Evolutionary conservation across 441 rosid species (phyloP).

Genomic region (Adansonia gregorii): DNA sequence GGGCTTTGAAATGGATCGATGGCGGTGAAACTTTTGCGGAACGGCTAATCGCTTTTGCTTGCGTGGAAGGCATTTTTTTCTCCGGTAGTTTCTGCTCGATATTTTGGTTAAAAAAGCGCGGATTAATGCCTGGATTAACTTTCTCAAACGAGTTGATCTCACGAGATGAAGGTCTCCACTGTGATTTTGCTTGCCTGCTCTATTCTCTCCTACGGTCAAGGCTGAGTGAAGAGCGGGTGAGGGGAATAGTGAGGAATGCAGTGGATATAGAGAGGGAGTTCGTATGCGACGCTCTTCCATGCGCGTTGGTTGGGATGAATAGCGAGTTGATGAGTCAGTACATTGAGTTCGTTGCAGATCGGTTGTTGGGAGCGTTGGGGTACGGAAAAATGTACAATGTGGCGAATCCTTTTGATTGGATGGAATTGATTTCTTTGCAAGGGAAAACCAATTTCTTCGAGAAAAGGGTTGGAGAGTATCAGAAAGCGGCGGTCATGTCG

Average conservation of each 20-base stretch:
- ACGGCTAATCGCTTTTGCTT: constrained; percentile 50
- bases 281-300: constrained; percentile 66
- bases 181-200: constrained; percentile 54
- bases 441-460: constrained; percentile 75
- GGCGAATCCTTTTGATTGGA: constrained; percentile 70
- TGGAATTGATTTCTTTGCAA: constrained; percentile 69
- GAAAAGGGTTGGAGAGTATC: constrained; percentile 71
- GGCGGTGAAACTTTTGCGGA: constrained; percentile 60
- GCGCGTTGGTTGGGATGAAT: constrained; percentile 74
- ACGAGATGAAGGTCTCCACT: constrained; percentile 59
- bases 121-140: constrained; percentile 56
- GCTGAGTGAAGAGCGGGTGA: constrained; percentile 52
- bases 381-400: constrained; percentile 53
- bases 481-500: constrained; percentile 69
- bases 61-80: constrained; percentile 65
- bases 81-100: constrained; percentile 57
- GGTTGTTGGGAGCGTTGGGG: constrained; percentile 62
- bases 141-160: constrained; percentile 63
- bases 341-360: constrained; percentile 71
- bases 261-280: constrained; percentile 73
- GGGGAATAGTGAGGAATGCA: constrained; percentile 49
- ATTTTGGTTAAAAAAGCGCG: constrained; percentile 61
- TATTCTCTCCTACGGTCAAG: constrained; percentile 38
- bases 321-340: constrained; percentile 61
- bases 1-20: constrained; percentile 67